Evolutionary conservation across 2,329 filamentous ascomycete genomes (phyloP).

Genomic region (Hypoxylon sp.): DNA sequence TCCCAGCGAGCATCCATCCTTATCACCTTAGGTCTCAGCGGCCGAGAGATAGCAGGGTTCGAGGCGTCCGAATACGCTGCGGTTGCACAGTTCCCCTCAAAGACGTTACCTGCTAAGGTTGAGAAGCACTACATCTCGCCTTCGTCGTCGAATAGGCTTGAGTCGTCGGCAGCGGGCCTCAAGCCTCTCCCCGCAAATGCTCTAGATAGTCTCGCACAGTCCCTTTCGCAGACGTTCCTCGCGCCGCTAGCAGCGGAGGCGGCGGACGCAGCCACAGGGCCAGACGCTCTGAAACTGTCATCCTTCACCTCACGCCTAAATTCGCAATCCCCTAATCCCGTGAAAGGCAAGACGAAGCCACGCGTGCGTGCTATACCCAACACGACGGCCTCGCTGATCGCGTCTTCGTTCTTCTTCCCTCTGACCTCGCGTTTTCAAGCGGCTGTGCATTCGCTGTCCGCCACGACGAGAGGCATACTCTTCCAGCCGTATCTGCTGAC

Average conservation of each 20-base stretch:
- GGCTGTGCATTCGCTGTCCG: slow-evolving; percentile 60
- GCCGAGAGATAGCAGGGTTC: slow-evolving; percentile 86
- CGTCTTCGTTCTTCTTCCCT: slow-evolving; percentile 85
- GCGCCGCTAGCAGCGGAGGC: slow-evolving; percentile 84
- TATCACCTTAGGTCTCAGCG: slow-evolving; percentile 82
- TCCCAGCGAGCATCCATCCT: slow-evolving; percentile 86
- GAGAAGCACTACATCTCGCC: slow-evolving; percentile 74
- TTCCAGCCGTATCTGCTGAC: slow-evolving; percentile 81
- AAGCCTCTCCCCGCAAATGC: slow-evolving; percentile 68
- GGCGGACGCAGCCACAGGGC: slow-evolving; percentile 82
- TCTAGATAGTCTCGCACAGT: slow-evolving; percentile 75
- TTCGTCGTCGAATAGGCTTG: slow-evolving; percentile 44
- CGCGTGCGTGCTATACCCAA: slow-evolving; percentile 75
- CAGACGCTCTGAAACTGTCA: slow-evolving; percentile 86
- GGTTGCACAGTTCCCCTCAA: slow-evolving; percentile 78
- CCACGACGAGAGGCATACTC: slow-evolving; percentile 68
- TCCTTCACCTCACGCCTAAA: slow-evolving; percentile 86
- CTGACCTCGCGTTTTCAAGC: slow-evolving; percentile 84
- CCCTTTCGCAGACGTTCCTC: slow-evolving; percentile 78
- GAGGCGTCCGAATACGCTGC: slow-evolving; percentile 67
- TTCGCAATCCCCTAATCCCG: slow-evolving; percentile 62
- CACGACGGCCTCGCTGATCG: slow-evolving; percentile 80
- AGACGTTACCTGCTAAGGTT: slow-evolving; percentile 78
- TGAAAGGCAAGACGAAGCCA: slow-evolving; percentile 52
- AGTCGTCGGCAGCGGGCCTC: slow-evolving; percentile 55